Evolutionary conservation across 2,329 filamentous ascomycete genomes (phyloP).

Genomic region (Alternaria triticimaculans): DNA sequence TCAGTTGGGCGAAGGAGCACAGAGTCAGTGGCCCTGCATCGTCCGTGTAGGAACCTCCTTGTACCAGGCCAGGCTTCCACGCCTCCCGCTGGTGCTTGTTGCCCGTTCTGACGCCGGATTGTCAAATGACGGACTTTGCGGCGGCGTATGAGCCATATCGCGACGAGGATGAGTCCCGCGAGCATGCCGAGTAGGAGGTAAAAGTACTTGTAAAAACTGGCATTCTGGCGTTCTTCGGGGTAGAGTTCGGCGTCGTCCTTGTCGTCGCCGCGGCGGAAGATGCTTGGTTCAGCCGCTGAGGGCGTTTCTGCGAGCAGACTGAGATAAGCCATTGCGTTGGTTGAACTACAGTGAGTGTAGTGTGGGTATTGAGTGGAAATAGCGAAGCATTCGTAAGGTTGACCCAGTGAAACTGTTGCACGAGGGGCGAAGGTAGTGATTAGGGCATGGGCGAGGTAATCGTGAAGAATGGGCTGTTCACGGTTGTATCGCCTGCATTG

Average conservation of each 20-base stretch:
- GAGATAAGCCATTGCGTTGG: background rate
- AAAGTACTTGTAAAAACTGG: constrained; percentile 54
- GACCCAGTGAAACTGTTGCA: background rate
- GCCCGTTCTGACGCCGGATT: constrained; percentile 32
- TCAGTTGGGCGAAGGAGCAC: constrained; percentile 52
- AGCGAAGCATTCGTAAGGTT: background rate
- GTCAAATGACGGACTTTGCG: constrained; percentile 49
- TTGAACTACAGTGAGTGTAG: background rate
- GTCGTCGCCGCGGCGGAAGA: background rate
- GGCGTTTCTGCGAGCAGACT: background rate
- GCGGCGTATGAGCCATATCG: constrained; percentile 54
- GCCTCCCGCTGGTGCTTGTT: constrained; percentile 46
- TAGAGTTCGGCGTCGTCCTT: background rate
- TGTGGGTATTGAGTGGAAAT: background rate
- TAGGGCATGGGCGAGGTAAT: background rate
- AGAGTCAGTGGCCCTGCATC: constrained; percentile 25
- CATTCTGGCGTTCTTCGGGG: background rate
- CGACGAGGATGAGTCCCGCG: constrained; percentile 52
- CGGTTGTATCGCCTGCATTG: background rate
- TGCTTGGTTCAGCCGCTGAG: background rate
- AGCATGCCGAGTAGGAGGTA: constrained; percentile 65
- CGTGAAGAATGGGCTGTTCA: background rate
- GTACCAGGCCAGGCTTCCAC: constrained; percentile 44
- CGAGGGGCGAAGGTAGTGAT: background rate
- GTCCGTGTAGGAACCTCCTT: constrained; percentile 39